Base-by-base conservation (phyloP, 2,329 filamentous ascomycete species). In the Cladophialophora yegresii region DNA sequence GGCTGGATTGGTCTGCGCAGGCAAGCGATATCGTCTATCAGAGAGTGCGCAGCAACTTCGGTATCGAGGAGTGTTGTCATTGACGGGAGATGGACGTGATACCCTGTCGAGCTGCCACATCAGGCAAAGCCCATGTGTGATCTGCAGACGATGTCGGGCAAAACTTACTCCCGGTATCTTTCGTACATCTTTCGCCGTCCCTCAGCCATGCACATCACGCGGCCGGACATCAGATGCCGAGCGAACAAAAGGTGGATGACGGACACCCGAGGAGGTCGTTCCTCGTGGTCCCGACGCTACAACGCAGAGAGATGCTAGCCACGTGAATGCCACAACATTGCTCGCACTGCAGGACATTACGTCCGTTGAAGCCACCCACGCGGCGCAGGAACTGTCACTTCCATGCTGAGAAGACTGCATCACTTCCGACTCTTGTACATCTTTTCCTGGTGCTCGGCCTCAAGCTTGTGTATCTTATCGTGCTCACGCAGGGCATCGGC, bases 11-110 rank as follows among this genome's bases (percentile, higher is more conserved):
- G 51, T 28, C 28, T 54, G 51, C 23, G 28, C 10, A n/a, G 28
- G 51, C 12, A 54, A 54, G 51, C 51, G 51, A 54, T 54, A 54
- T 54, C 51, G 28, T 13, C 51, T 54, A 54, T 54, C 51, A 28
- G 47, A 10, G 47, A 20, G 20, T 50, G 20, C 12, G 47, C 47
- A 26, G 23, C n/a, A 10, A 22, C 6, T 50, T 2, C 47, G 47
- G 47, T 50, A 50, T 50, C 13, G 47, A 13, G 26, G 22, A 50
- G 47, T 50, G 47, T 50, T 26, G 47, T 50, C 47, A 50, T 50
- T 50, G 47, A 50, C 47, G 47, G 47, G 47, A 50, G 51, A 54
- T 54, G 26, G 51, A 54, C 51, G 23, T 33, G 28, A 28, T 8
- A 13, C n/a, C 7, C 30, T 20, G 51, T 30, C 51, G 51, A 54